phyloP scores from a whole-genome alignment of 1,284 basidiomycete species.

The Stygiomarasmius scandens region DNA sequence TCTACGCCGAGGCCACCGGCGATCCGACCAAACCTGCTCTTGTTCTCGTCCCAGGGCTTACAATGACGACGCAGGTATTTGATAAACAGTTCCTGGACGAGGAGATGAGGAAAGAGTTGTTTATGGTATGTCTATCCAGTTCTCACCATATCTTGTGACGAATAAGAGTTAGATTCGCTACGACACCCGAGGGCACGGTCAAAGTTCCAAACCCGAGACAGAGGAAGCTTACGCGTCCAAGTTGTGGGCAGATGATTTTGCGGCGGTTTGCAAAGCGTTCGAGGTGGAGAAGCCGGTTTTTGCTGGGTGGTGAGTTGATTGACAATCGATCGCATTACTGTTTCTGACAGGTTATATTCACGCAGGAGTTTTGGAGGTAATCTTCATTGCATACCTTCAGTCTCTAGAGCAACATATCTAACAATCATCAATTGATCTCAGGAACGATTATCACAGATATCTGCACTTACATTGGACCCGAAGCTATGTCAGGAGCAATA shows the following conservation, averaged over 20 bases:
- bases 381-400: no score
- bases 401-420: no score
- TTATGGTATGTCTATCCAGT: background rate
- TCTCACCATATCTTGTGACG: no score
- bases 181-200: conserved; percentile 35
- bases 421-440: background rate
- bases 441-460: conserved; percentile 15
- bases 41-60: conserved; percentile 46
- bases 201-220: conserved; percentile 24
- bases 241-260: conserved; percentile 29
- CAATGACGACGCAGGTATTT: conserved; percentile 37
- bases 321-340: background rate
- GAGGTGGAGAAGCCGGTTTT: conserved; percentile 24
- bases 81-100: conserved; percentile 36
- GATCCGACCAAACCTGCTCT: conserved; percentile 39
- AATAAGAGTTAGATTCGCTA: conserved; percentile 31
- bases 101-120: background rate
- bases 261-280: conserved; percentile 27
- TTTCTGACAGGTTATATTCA: background rate
- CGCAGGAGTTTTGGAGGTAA: conserved; percentile 12
- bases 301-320: conserved; percentile 27
- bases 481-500: conserved; percentile 13
- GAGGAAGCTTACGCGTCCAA: conserved; percentile 21
- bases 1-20: conserved; percentile 35
- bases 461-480: conserved; percentile 13